phyloP scores from a whole-genome alignment of 2,329 filamentous ascomycete species.

The Aspergillus sp. region DNA sequence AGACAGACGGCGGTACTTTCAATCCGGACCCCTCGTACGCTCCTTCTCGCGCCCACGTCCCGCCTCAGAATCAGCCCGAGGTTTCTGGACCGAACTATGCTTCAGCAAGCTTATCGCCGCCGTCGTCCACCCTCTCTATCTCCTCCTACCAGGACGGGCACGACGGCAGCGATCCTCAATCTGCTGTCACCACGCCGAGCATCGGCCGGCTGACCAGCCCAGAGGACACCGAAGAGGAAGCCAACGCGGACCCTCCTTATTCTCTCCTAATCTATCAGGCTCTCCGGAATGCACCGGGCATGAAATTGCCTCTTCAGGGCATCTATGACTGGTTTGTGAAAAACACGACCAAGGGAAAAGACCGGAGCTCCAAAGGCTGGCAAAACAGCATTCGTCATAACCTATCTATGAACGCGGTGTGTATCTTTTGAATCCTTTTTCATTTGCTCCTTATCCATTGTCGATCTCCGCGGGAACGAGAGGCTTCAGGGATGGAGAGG shows the following conservation, averaged over 20 bases:
- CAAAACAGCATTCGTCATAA: conserved; percentile 96
- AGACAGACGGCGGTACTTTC: conserved; percentile 6
- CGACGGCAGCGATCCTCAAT: conserved; percentile 9
- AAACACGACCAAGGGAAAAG: conserved; percentile 73
- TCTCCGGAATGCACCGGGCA: conserved; percentile 64
- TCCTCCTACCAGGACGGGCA: conserved; percentile 22
- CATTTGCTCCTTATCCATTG: conserved; percentile 8
- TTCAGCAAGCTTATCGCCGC: conserved; percentile 10
- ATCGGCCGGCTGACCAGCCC: conserved; percentile 13
- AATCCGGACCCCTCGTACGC: conserved; percentile 7
- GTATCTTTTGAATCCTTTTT: conserved; percentile 32
- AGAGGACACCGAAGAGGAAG: conserved; percentile 26
- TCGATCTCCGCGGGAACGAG: not conserved
- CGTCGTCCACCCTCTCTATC: conserved; percentile 23
- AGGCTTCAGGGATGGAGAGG: not conserved
- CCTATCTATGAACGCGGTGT: conserved; percentile 89
- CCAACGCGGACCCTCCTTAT: conserved; percentile 64
- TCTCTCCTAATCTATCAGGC: conserved; percentile 78
- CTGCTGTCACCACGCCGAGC: conserved; percentile 6
- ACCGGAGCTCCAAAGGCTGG: conserved; percentile 69
- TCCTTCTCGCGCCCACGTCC: conserved; percentile 8
- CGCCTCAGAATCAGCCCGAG: conserved; percentile 6
- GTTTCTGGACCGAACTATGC: conserved; percentile 1
- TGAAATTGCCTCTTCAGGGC: conserved; percentile 76
- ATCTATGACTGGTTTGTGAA: conserved; percentile 88